Evolutionary conservation across 768 basidiomycete genomes (phyloP), one percentile per base, ranked within the genome.

Genomic region (Leccinum longicurvipes): DNA sequence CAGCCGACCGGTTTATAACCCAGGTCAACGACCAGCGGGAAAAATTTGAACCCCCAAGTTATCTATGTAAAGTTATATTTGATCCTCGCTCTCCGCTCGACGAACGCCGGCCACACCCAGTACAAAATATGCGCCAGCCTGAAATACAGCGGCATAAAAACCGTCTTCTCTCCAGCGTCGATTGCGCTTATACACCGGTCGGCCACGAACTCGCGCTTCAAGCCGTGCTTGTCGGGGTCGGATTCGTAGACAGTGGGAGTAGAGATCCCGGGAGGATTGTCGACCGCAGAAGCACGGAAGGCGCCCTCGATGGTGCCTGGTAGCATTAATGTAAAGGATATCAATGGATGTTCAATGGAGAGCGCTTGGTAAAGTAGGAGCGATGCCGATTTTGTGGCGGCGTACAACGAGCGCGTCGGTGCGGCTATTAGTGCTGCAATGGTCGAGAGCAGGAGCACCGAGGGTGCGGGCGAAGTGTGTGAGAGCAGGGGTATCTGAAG

Each of bases 381-480:
- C 1, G 88, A 84, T 0, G 93, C 89, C 3, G 87, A 78, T 69
- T 98, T 97, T 10, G 88, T 90, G 3, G 92, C 83, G 0, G 81
- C 84, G 67, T 98, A 98, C 32, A 98, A 73, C 1, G 90, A 75
- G 7, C 94, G 86, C 1, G 90, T 93, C 1, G 94, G 94, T 0
- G 93, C 84, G 3, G 94, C 90, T 32, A 94, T 84, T 6, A 87
- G 76, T 3, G 91, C 83, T 3, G 87, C 94, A 3, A 87, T 74
- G 27, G 86, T 89, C 8, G 91, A 91, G 32, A 97, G 67, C 41
- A 95, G 82, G 25, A 92, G 81, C 34, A 96, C 77, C 0, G 90
- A 82, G 0, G 93, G 93, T 0, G 82, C 77, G 0, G 67, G 54
- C 0, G 91, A 93, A 0, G 85, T 80, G 24, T 76, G 66, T 11